Evolutionary conservation across 768 basidiomycete species (phyloP), one percentile per base, ranked within the genome.

Genomic region (Macrocybe gigantea): DNA sequence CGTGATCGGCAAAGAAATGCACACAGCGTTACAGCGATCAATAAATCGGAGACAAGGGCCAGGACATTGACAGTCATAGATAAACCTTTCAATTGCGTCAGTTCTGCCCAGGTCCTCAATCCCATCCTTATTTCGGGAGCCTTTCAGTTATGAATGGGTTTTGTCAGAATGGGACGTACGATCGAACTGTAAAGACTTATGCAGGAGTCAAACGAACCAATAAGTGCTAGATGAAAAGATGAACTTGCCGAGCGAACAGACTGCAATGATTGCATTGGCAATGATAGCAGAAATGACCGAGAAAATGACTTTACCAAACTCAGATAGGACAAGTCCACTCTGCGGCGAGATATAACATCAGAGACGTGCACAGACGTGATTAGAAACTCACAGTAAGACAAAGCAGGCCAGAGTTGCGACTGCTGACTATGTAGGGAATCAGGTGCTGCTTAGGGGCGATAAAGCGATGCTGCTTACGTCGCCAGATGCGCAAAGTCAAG

Each of bases 1-100:
- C 75, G 64, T 34, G 78, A 78, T 34, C 65, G 63, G 38, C 73
- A 71, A 9, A 81, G 65, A 56, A 77, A 74, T 52, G 63, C 69
- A 54, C 73, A 77, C 22, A 81, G 62, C 31, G 72, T 67, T 38
- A 66, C 67, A 33, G 78, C 73, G 41, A 81, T 81, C 45, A 73
- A 52, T 32, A 75, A 66, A 53, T 81, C 79, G 11, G 73, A 62
- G 11, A 69, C 67, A 6, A 75, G 77, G 7, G 73, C 77, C 33
- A 79, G 56, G 5, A 75, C 66, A 53, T 81, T 79, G 35, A 81
- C 77, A 41, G 75, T 66, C 69, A 79, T 77, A 4, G 79, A 79
- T 31, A 79, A 63, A 31, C 72, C 70, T 68, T 79, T 80, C 15
- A 83, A 59, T 45, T 60, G 48, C 13, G 51, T 49, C 34, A 83